Evolutionary conservation across 176 grass and related monocot genomes (phyloP).

Genomic region (Saccharum officinarum): DNA sequence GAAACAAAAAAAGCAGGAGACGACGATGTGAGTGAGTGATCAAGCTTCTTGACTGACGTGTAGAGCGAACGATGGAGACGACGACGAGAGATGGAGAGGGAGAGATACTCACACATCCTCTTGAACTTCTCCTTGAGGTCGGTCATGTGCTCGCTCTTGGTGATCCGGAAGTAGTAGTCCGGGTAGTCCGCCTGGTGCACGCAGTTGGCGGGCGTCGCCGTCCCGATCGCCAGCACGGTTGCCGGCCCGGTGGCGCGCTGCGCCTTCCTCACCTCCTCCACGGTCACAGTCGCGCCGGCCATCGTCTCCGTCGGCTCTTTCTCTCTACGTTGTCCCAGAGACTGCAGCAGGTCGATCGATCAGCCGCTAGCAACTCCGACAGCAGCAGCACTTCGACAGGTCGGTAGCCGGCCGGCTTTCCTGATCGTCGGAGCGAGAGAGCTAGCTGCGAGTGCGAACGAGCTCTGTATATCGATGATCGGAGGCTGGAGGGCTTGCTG

Average conservation of each 20-base stretch:
- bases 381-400: too few species aligned
- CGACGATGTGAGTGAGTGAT: too few species aligned
- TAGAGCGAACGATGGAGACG: background rate
- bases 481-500: too few species aligned
- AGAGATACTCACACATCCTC: conserved; percentile 70
- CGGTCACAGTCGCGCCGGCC: conserved; percentile 41
- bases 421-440: too few species aligned
- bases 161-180: conserved; percentile 94
- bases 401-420: too few species aligned
- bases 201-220: conserved; percentile 78
- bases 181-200: conserved; percentile 91
- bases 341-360: too few species aligned
- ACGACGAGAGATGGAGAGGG: background rate
- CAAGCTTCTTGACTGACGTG: too few species aligned
- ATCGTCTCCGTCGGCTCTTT: background rate
- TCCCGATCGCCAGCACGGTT: conserved; percentile 80
- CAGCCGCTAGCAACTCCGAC: too few species aligned
- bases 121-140: conserved; percentile 99
- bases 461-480: too few species aligned
- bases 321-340: background rate
- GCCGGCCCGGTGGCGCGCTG: conserved; percentile 81
- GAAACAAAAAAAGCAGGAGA: too few species aligned
- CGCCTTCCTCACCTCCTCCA: conserved; percentile 74
- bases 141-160: conserved; percentile 84
- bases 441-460: too few species aligned